A percentile compares a stretch with the other conserved stretches of the same genome.
These are phyloP conservation scores for Juglanconis sp. DNA, from an alignment of 2,329 filamentous ascomycete genomes.

Conservation along the genomic window DNA sequence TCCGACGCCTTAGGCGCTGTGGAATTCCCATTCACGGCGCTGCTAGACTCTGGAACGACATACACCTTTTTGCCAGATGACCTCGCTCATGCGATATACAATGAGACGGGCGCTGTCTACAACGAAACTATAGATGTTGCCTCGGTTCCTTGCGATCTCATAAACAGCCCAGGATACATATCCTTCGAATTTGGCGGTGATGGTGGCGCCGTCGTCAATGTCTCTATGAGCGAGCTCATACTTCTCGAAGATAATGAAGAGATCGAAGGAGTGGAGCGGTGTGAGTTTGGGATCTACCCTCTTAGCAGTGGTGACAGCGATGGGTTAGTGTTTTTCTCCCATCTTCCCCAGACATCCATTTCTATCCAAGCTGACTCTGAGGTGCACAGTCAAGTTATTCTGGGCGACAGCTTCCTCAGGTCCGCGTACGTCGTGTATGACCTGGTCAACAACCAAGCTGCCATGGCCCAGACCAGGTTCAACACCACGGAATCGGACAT, in stretches of 20 bases:
- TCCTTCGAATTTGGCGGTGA: neutral
- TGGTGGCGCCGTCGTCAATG: neutral
- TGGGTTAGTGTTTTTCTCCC: neutral
- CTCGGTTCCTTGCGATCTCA: neutral
- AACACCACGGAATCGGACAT: conserved; percentile 49
- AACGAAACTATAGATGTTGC: neutral
- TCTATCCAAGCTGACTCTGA: neutral
- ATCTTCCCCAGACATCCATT: neutral
- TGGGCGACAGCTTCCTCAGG: conserved; percentile 53
- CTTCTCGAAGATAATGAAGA: neutral
- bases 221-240: conserved; percentile 1
- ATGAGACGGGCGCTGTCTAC: neutral
- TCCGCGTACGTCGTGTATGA: conserved; percentile 55
- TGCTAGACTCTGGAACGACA: conserved; percentile 6
- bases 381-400: conserved; percentile 19
- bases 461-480: conserved; percentile 51
- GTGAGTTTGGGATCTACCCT: neutral
- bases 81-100: neutral
- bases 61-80: neutral
- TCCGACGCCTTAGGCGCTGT: neutral
- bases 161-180: neutral
- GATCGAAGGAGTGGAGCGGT: neutral
- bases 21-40: neutral
- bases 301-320: neutral
- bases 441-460: conserved; percentile 48